Evolutionary conservation across 352 stramenopile species (phyloP).

Genomic region (Phytophthora citricola): DNA sequence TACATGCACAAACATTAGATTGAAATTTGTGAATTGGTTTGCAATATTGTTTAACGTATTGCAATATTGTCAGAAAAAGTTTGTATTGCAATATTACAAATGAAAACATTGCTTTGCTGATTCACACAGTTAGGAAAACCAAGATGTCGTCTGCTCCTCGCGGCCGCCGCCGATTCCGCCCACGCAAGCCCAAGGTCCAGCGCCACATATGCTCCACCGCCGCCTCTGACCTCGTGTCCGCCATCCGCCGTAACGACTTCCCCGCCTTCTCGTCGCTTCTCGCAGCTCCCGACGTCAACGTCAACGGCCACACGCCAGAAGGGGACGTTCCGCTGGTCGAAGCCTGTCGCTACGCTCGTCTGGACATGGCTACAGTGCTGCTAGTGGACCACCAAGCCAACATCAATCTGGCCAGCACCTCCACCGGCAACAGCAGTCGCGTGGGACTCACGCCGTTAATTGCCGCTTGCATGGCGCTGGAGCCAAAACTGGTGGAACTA

Average conservation of each 20-base stretch:
- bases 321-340: constrained; percentile 62
- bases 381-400: constrained; percentile 35
- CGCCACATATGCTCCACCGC: background rate
- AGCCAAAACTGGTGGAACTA: constrained; percentile 42
- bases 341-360: constrained; percentile 58
- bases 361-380: constrained; percentile 47
- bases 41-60: too few relatives aligned
- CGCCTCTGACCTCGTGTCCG: constrained; percentile 28
- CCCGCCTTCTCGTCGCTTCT: constrained; percentile 36
- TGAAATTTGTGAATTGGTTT: too few relatives aligned
- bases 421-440: constrained; percentile 43
- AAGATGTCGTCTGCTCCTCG: background rate
- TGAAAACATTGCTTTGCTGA: too few relatives aligned
- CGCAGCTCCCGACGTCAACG: constrained; percentile 30
- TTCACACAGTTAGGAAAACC: background rate
- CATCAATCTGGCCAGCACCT: constrained; percentile 41
- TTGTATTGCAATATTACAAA: too few relatives aligned
- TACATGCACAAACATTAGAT: too few relatives aligned
- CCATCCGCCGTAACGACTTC: constrained; percentile 37
- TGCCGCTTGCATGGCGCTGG: constrained; percentile 65
- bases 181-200: constrained; percentile 3
- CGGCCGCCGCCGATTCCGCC: background rate
- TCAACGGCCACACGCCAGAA: constrained; percentile 47
- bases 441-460: constrained; percentile 53
- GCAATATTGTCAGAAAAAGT: too few relatives aligned